Evolutionary conservation across 2,329 filamentous ascomycete species (phyloP).

Genomic region (Arthrobotrys sphaeroides): DNA sequence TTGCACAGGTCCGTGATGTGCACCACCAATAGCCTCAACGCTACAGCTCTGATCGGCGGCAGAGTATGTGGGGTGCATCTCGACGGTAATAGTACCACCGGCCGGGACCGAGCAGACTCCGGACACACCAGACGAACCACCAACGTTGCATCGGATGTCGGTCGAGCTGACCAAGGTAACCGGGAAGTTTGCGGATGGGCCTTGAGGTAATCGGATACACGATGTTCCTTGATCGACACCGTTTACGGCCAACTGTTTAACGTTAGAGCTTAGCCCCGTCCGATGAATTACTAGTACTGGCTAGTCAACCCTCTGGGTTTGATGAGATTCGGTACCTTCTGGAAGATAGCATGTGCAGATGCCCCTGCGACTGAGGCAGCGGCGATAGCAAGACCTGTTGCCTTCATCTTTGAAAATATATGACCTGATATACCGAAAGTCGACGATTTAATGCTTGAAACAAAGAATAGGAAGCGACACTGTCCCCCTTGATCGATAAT

Average conservation of each 20-base stretch:
- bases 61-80: conserved; percentile 67
- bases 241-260: conserved; percentile 63
- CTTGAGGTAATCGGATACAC: conserved; percentile 65
- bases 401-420: conserved; percentile 24
- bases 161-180: conserved; percentile 64
- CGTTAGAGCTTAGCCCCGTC: not conserved
- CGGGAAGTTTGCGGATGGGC: conserved; percentile 64
- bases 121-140: conserved; percentile 60
- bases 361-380: conserved; percentile 24
- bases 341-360: conserved; percentile 31
- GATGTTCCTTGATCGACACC: conserved; percentile 63
- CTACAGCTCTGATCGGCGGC: conserved; percentile 64
- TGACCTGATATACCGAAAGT: not conserved
- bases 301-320: too few species aligned
- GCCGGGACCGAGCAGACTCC: conserved; percentile 64
- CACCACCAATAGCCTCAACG: conserved; percentile 67
- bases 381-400: conserved; percentile 18
- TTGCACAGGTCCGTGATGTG: conserved; percentile 67
- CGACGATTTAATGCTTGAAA: not conserved
- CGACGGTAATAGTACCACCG: conserved; percentile 66
- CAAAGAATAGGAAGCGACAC: not conserved
- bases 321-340: too few species aligned
- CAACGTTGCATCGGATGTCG: conserved; percentile 66
- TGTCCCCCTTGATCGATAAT: not conserved
- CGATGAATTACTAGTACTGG: too few species aligned